Percentiles rank a stretch among this genome's conserved stretches.
Conservation (phyloP, 495 filamentous ascomycete species). For the Neurospora africana region DNA sequence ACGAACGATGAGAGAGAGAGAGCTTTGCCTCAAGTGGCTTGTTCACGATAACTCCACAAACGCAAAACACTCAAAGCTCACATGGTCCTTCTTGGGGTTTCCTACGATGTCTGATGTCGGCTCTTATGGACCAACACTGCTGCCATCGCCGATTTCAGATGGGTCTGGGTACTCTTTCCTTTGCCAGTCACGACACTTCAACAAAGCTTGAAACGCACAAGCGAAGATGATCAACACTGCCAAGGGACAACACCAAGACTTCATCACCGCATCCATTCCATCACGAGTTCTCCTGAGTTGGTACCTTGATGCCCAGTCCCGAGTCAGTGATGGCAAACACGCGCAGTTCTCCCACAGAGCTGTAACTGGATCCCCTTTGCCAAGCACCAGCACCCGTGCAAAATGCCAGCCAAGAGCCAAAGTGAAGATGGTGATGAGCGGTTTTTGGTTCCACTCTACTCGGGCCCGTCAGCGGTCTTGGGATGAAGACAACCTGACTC, state of each 20-base stretch:
- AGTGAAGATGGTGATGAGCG: not conserved
- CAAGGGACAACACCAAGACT: not conserved
- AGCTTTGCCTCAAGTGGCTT: not conserved
- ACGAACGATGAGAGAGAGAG: not conserved
- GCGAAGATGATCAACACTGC: not conserved
- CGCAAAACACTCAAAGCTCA: not conserved
- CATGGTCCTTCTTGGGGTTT: not conserved
- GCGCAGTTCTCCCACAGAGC: not conserved
- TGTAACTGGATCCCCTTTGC: not conserved
- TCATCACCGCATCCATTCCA: not conserved
- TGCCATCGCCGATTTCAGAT: not conserved
- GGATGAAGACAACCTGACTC: not conserved
- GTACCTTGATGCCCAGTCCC: not conserved
- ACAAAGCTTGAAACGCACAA: not conserved
- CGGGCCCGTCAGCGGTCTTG: not conserved
- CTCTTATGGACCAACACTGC: not conserved
- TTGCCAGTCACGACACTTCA: not conserved
- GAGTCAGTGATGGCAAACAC: not conserved
- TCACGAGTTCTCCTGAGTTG: not conserved
- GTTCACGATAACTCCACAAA: not conserved
- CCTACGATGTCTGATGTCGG: not conserved
- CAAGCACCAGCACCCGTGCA: not conserved
- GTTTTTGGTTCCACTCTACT: not conserved
- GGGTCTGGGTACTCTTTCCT: not conserved
- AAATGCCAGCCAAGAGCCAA: not conserved